Conservation (phyloP, 257 asterid genomes). For the Rehmannia glutinosa region DNA sequence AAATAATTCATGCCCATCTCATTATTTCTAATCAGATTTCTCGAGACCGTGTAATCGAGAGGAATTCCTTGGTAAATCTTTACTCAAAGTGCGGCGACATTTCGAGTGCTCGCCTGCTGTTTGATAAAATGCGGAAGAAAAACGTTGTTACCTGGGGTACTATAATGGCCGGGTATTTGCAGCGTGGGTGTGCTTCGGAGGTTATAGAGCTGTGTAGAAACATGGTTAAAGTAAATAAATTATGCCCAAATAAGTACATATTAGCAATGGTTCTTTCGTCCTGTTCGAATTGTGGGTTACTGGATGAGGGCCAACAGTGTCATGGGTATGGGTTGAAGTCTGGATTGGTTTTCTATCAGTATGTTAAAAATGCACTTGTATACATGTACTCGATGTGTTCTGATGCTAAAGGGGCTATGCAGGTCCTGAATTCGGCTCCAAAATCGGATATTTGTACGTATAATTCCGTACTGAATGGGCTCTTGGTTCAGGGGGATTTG, state of each 20-base stretch:
- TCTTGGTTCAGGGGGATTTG: conserved; percentile 41
- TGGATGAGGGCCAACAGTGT: conserved; percentile 64
- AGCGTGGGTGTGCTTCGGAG: conserved; percentile 36
- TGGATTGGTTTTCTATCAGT: conserved; percentile 58
- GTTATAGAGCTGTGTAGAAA: conserved; percentile 43
- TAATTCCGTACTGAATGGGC: conserved; percentile 55
- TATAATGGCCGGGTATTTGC: conserved; percentile 68
- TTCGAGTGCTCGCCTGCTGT: conserved; percentile 51
- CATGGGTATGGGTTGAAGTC: conserved; percentile 72
- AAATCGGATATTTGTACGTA: conserved; percentile 53
- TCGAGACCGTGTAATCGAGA: conserved; percentile 44
- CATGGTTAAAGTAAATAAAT: conserved; percentile 45
- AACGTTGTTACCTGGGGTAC: conserved; percentile 74
- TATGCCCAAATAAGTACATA: conserved; percentile 56
- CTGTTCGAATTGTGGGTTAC: conserved; percentile 50
- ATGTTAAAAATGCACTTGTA: conserved; percentile 69
- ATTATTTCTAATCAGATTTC: conserved; percentile 41
- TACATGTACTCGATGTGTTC: conserved; percentile 49
- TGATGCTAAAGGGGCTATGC: conserved; percentile 41
- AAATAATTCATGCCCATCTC: conserved; percentile 66
- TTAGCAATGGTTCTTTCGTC: conserved; percentile 65
- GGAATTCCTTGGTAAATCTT: conserved; percentile 53
- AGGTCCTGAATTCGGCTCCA: conserved; percentile 45
- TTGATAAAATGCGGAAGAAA: conserved; percentile 63
- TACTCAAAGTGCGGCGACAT: conserved; percentile 61